Percentiles rank a stretch among this genome's conserved stretches.
Evolutionary conservation across 495 filamentous ascomycete species (phyloP).

Genomic region (Podospora tetraspora): DNA sequence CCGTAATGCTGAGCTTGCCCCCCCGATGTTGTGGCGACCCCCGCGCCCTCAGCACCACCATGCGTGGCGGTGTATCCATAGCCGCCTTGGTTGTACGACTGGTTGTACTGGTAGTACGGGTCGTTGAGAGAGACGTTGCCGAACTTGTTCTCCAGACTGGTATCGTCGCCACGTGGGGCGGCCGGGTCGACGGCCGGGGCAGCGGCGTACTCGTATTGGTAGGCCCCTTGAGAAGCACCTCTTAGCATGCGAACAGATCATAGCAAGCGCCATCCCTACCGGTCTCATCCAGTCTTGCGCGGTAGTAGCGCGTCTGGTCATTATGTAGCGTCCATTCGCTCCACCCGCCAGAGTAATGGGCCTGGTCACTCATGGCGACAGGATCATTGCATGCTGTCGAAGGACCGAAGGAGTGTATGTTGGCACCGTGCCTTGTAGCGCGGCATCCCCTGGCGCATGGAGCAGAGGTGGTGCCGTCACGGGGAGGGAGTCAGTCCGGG

Average conservation of each 20-base stretch:
- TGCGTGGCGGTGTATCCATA: neutral
- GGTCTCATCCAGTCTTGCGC: neutral
- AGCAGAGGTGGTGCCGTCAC: neutral
- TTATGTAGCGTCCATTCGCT: neutral
- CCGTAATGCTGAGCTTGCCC: neutral
- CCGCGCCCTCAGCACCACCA: neutral
- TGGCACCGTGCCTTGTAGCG: neutral
- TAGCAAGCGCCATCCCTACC: neutral
- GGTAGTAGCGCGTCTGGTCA: neutral
- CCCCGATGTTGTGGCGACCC: neutral
- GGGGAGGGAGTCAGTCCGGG: neutral
- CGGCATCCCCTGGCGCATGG: neutral
- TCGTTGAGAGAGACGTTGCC: neutral
- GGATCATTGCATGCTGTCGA: conserved; percentile 15
- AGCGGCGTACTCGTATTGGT: neutral
- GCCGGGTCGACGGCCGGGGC: neutral
- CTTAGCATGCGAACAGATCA: neutral
- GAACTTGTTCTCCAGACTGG: neutral
- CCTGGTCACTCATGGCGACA: conserved; percentile 19
- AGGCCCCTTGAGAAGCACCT: neutral
- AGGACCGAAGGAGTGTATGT: neutral
- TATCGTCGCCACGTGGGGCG: neutral
- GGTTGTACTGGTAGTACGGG: neutral
- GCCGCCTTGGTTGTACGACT: neutral
- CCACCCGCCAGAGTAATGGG: neutral